Conservation (phyloP, 176 grass and related monocot genomes). For the Chloris gayana region DNA sequence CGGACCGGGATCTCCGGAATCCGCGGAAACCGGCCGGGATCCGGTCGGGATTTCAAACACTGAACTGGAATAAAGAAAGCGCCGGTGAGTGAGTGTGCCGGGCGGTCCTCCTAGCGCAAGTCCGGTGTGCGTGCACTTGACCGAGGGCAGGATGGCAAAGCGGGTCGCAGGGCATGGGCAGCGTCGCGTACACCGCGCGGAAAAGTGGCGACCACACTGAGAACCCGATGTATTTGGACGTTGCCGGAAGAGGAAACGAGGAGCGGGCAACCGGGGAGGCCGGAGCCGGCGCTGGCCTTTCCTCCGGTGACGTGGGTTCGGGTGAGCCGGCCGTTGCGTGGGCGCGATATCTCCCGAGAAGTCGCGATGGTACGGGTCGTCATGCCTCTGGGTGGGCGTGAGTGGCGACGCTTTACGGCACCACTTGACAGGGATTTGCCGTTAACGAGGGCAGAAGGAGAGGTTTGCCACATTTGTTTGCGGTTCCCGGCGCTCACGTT, state of each 20-base stretch:
- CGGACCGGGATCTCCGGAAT: no score
- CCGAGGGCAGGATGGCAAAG: no score
- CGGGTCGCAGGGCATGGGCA: background rate
- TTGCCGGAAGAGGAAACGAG: background rate
- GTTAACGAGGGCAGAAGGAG: no score
- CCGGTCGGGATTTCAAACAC: no score
- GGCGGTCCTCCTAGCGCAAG: no score
- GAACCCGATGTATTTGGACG: background rate
- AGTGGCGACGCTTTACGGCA: background rate
- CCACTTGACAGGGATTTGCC: background rate
- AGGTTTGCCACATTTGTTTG: background rate
- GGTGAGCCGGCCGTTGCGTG: background rate
- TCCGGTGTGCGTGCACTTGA: background rate
- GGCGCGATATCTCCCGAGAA: background rate
- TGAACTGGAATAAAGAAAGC: background rate
- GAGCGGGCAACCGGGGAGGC: background rate
- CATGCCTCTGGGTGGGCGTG: background rate
- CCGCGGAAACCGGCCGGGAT: no score
- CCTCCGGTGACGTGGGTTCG: background rate
- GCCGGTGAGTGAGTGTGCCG: background rate
- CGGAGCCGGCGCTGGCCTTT: background rate
- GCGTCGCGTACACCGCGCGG: background rate
- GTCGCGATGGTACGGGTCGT: no score
- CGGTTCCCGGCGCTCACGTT: background rate
- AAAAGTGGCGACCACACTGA: background rate